Base-by-base conservation (phyloP, 345 rosid genomes). In the Eucalyptus regnans region DNA sequence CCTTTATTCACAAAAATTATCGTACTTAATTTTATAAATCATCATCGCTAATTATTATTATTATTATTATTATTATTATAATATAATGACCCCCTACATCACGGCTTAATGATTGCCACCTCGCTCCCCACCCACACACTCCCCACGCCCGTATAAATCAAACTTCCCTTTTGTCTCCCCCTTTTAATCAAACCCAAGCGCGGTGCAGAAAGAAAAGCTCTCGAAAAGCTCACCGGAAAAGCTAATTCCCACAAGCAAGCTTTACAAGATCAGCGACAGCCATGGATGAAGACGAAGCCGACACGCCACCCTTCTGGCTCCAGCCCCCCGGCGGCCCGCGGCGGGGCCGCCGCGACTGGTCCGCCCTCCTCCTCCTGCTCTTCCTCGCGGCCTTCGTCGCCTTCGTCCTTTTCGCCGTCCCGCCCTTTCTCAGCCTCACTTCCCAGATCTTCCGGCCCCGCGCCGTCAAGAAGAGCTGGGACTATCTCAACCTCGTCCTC, bases 401-500 rank as follows among this genome's bases (percentile, higher is more conserved):
- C 52, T 49, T 91, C 11, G 88, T 95, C 52, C 13, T 92, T 58
- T 92, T 93, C 91, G 44, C 96, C 86, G 68, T 94, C 50, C 86
- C 95, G 81, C 98, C 98, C 89, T 90, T 95, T 12, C 15, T 92
- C 50, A 90, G 94, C 62, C 92, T 94, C 90, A 89, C 95, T 44
- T 93, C 99, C 12, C 95, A 93, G 85, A 87, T 95, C 86, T 92
- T 94, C 29, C 92, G 93, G 81, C 98, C 99, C 8, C 92, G 96
- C 7, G 84, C 86, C 43, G 94, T 97, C 58, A 97, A 96, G 37
- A 97, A 90, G 91, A 90, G 96, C 84, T 96, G 99, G 99, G 98
- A 94, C 88, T 94, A 94, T 6, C 93, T 97, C 60, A 96, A 96
- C 90, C 88, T 97, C 2, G 96, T 94, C 3, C 92, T 97, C 12